Evolutionary conservation across 371 early-diverging fungal genomes (phyloP).

Genomic region (Lichtheimia hyalospora): DNA sequence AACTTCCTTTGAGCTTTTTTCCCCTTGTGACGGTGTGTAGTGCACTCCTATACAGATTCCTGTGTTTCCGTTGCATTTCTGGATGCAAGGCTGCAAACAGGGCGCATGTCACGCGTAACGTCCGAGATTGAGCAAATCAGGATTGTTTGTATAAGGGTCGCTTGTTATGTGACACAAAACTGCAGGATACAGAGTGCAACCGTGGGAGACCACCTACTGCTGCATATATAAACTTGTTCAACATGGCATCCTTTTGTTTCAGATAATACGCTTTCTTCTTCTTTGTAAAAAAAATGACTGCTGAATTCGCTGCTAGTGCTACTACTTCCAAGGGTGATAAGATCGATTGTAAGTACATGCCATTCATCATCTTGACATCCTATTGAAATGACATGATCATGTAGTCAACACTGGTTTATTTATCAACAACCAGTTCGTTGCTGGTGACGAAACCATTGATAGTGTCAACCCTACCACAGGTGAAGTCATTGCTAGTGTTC

Average conservation of each 20-base stretch:
- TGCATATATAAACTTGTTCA: neutral
- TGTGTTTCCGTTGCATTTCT: no score
- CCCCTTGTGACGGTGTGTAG: no score
- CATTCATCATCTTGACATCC: neutral
- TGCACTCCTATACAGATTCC: no score
- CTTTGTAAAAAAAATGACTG: slow-evolving; percentile 9
- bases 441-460: slow-evolving; percentile 42
- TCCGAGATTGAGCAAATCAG: neutral
- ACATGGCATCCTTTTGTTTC: no score
- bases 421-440: slow-evolving; percentile 56
- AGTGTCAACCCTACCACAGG: slow-evolving; percentile 49
- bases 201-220: neutral
- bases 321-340: slow-evolving; percentile 36
- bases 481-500: slow-evolving; percentile 41
- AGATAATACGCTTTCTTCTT: no score
- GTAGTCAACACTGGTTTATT: slow-evolving; percentile 55
- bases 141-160: no score
- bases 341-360: slow-evolving; percentile 32
- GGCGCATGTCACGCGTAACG: slow-evolving; percentile 3
- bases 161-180: no score
- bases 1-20: no score
- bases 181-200: neutral
- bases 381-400: neutral
- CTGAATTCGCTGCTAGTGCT: slow-evolving; percentile 23
- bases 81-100: neutral